Conservation (phyloP, 441 rosid species). For the Biscutella laevigata region DNA sequence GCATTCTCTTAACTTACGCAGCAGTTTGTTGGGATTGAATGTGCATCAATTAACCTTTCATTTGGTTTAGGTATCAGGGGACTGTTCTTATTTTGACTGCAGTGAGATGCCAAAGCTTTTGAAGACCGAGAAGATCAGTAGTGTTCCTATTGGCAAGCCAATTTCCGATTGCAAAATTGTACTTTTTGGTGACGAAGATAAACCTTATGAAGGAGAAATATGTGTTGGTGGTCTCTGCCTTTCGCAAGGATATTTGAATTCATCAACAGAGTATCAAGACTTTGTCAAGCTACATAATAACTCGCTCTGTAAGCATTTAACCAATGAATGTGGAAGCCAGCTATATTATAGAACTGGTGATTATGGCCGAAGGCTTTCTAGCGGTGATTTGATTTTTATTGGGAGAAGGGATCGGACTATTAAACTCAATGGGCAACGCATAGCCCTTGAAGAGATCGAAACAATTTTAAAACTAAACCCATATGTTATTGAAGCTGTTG, state of each 20-base stretch:
- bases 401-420: constrained; percentile 75
- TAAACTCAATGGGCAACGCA: constrained; percentile 72
- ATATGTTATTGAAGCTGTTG: constrained; percentile 60
- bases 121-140: constrained; percentile 43
- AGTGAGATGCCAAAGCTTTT: constrained; percentile 55
- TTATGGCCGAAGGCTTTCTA: constrained; percentile 52
- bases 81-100: constrained; percentile 90
- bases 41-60: neutral
- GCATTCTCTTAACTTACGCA: constrained; percentile 7
- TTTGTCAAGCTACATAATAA: constrained; percentile 39
- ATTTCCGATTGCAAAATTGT: constrained; percentile 60
- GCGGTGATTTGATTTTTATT: constrained; percentile 67
- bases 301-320: constrained; percentile 30
- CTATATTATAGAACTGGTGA: constrained; percentile 78
- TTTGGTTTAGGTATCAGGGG: constrained; percentile 76
- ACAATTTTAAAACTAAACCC: constrained; percentile 44
- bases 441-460: constrained; percentile 79
- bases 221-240: constrained; percentile 65
- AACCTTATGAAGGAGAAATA: constrained; percentile 60
- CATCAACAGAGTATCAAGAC: constrained; percentile 28
- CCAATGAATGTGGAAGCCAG: constrained; percentile 38
- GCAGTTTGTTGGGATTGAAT: neutral
- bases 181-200: constrained; percentile 41
- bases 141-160: constrained; percentile 90
- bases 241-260: constrained; percentile 48